A percentile compares a stretch with the other conserved stretches of the same genome.
phyloP scores from a whole-genome alignment of 208 protist genomes.

The Crithidia thermophila region DNA sequence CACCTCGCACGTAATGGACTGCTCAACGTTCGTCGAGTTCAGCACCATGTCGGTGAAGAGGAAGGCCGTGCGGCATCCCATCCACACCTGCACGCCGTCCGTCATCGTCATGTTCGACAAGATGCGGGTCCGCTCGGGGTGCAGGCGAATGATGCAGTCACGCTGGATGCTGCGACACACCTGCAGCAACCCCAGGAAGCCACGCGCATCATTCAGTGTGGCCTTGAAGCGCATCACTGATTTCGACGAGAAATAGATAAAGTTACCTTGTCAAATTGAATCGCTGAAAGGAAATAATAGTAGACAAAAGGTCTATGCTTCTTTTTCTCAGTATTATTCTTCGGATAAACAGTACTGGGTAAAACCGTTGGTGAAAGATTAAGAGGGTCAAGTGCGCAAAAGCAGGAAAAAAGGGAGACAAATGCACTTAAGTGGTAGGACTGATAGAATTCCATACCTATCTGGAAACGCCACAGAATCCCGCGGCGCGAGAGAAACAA shows the following conservation, averaged over 20 bases:
- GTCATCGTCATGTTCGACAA: conserved; percentile 61
- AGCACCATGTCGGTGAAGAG: conserved; percentile 77
- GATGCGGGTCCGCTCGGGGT: conserved; percentile 61
- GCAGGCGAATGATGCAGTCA: conserved; percentile 66
- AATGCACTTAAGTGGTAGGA: no score
- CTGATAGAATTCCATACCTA: no score
- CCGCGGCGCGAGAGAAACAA: no score
- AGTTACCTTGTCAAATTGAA: no score
- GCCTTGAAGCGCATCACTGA: conserved; percentile 79
- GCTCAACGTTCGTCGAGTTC: conserved; percentile 61
- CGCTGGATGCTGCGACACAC: conserved; percentile 67
- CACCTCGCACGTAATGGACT: conserved; percentile 83
- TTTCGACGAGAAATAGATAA: not conserved
- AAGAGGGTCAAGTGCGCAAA: no score
- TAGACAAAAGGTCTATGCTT: no score
- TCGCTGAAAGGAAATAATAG: no score
- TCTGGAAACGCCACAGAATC: no score
- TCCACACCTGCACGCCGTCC: conserved; percentile 78
- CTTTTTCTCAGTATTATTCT: no score
- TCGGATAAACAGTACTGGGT: no score
- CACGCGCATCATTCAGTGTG: conserved; percentile 55
- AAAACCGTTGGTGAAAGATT: no score
- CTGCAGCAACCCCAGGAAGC: conserved; percentile 58
- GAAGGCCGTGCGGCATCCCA: conserved; percentile 53
- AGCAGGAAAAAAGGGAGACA: no score